Evolutionary conservation across 805 yeast genomes (phyloP).

Genomic region (Candida xiaguanensis): DNA sequence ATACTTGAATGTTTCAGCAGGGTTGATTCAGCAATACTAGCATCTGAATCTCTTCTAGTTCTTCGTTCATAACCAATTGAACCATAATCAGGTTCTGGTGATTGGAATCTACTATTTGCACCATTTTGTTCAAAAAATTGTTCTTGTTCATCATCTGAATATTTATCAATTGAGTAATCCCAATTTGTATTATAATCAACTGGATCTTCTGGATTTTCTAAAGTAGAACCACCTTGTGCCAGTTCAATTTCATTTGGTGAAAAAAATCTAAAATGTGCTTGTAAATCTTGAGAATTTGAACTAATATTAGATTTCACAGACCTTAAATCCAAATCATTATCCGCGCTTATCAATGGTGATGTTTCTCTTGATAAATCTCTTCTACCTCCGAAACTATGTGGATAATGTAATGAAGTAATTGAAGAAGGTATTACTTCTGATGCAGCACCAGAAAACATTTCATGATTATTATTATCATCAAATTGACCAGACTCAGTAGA

Average conservation of each 20-base stretch:
- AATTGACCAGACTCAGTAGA: constrained; percentile 28
- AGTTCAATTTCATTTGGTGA: constrained; percentile 76
- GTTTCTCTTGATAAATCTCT: constrained; percentile 25
- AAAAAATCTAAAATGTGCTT: constrained; percentile 68
- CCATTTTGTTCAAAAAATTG: constrained; percentile 1
- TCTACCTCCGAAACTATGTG: constrained; percentile 45
- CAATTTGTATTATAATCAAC: constrained; percentile 75
- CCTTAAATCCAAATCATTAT: constrained; percentile 17
- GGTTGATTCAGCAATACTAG: constrained; percentile 11
- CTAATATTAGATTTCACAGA: constrained; percentile 32
- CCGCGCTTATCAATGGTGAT: constrained; percentile 31
- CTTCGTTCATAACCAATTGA: constrained; percentile 26
- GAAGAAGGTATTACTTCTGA: constrained; percentile 75
- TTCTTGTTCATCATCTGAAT: constrained; percentile 17
- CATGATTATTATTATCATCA: constrained; percentile 66
- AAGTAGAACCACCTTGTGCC: constrained; percentile 85
- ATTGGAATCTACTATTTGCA: constrained; percentile 6
- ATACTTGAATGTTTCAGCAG: constrained; percentile 15
- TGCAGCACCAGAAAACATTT: constrained; percentile 75
- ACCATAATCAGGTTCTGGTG: constrained; percentile 22
- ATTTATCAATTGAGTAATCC: constrained; percentile 58
- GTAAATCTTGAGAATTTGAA: constrained; percentile 36
- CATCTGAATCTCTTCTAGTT: constrained; percentile 17
- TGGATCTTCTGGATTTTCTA: constrained; percentile 52
- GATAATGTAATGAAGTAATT: constrained; percentile 71